Evolutionary conservation across 495 filamentous ascomycete species (phyloP), one percentile per base, ranked within the genome.

Genomic region (Podospora fimiseda): DNA sequence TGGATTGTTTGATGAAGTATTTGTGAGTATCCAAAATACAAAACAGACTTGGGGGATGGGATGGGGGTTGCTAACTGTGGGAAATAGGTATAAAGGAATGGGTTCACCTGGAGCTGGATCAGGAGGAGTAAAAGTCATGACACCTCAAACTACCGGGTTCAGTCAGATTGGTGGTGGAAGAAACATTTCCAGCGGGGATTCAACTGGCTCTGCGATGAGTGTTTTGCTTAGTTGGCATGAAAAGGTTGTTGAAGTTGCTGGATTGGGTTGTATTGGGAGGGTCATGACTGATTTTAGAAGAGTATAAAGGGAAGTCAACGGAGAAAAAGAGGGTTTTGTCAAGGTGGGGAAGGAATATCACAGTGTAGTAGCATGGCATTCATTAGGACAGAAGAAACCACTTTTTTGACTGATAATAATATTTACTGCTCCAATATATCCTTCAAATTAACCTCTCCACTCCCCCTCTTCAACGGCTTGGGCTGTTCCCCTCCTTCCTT

Each of bases 151-250:
- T 47, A 95, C 90, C 4, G 89, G 62, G 4, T 95, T 96, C 72
- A 88, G 86, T 57, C 90, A 95, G 70, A 80, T 91, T 56, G 82
- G 85, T 50, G 73, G 73, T 13, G 75, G 89, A 37, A 81, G 84
- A 38, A 76, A 84, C 16, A 18, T 44, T 14, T 80, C 51, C 5
- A 24, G 79, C 16, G 83, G 81, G 58, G 88, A 91, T 53, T 86
- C 86, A 51, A 85, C 87, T 57, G 88, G 89, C 43, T 82, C 88
- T 59, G 86, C 85, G 42, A 95, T 95, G 90, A 95, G 90, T 58
- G 90, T 96, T 41, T 63, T 96, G 62, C 71, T 96, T 57, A 94
- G 86, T 64, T 96, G 90, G 90, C 90, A 95, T 63, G 90, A 96
- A 78, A 95, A 94, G 78, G 74, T 94, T 42, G 89, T 95, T 2